phyloP scores from a whole-genome alignment of 257 asterid genomes.

The Salvia miltiorrhiza region DNA sequence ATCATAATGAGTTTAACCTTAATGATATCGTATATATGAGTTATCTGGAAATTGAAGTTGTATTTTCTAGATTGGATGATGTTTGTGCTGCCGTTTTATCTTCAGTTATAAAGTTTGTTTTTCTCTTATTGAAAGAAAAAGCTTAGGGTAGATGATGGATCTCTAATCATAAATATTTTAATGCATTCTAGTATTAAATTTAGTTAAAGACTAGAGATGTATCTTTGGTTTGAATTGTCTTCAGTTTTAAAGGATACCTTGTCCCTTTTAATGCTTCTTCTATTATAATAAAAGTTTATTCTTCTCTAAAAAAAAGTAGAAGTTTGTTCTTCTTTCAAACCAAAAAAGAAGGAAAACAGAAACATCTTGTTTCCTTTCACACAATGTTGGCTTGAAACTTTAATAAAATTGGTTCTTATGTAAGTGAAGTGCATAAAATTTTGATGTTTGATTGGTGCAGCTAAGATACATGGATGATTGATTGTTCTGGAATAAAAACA shows the following conservation, averaged over 20 bases:
- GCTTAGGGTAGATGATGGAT: neutral
- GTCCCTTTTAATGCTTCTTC: neutral
- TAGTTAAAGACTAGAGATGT: neutral
- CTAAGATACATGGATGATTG: neutral
- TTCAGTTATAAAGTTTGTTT: neutral
- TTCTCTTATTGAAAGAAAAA: neutral
- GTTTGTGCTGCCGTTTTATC: neutral
- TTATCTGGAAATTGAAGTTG: neutral
- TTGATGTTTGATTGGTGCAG: slow-evolving; percentile 6
- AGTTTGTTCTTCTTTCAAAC: no score
- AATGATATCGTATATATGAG: neutral
- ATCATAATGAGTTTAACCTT: neutral
- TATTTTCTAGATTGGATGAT: neutral
- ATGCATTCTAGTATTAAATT: neutral
- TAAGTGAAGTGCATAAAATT: neutral
- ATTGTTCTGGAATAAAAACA: neutral
- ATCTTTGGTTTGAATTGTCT: neutral
- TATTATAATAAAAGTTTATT: neutral
- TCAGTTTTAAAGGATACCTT: neutral
- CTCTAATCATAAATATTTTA: neutral
- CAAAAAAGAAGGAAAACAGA: neutral
- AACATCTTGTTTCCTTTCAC: neutral
- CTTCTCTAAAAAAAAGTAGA: neutral
- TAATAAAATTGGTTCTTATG: neutral
- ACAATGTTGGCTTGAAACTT: slow-evolving; percentile 3